Percentiles rank a stretch among this genome's conserved stretches.
phyloP scores from a whole-genome alignment of 2,329 filamentous ascomycete genomes.

The Penicillium sp. region DNA sequence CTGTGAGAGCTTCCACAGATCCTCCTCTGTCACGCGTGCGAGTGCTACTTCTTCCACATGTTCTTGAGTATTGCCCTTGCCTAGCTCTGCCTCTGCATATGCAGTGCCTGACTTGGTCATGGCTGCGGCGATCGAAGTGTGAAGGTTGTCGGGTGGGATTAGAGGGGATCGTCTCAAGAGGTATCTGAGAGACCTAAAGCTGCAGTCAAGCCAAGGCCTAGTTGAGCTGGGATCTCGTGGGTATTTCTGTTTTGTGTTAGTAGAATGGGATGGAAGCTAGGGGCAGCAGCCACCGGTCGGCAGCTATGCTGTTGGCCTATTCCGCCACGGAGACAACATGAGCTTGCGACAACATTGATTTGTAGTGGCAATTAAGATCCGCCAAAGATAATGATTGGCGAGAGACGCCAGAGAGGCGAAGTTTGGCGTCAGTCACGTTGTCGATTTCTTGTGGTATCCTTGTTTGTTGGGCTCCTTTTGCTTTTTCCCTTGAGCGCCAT shows the following conservation, averaged over 20 bases:
- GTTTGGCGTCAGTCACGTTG: conserved; percentile 14
- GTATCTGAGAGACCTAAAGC: neutral
- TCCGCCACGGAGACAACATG: conserved; percentile 20
- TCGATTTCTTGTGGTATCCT: neutral
- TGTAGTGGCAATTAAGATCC: neutral
- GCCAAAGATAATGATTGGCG: conserved; percentile 12
- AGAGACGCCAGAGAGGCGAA: neutral
- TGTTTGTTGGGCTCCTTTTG: neutral
- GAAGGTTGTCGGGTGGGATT: neutral
- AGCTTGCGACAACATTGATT: neutral
- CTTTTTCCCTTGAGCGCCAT: neutral
- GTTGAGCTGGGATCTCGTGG: conserved; percentile 12
- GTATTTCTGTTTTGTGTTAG: conserved; percentile 11
- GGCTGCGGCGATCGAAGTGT: neutral
- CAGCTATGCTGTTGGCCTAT: conserved; percentile 10
- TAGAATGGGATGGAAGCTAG: conserved; percentile 1
- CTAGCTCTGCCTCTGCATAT: conserved; percentile 3
- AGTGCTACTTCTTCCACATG: conserved; percentile 49
- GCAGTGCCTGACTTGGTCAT: conserved; percentile 10
- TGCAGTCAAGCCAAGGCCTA: neutral
- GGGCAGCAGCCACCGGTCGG: neutral
- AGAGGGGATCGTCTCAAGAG: too few species aligned
- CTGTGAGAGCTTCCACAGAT: conserved; percentile 44
- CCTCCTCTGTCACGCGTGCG: conserved; percentile 50
- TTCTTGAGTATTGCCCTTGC: conserved; percentile 9